These are phyloP conservation scores for Penicillium atrosanguineum DNA, from an alignment of 495 filamentous ascomycete genomes.

Conservation along the genomic window DNA sequence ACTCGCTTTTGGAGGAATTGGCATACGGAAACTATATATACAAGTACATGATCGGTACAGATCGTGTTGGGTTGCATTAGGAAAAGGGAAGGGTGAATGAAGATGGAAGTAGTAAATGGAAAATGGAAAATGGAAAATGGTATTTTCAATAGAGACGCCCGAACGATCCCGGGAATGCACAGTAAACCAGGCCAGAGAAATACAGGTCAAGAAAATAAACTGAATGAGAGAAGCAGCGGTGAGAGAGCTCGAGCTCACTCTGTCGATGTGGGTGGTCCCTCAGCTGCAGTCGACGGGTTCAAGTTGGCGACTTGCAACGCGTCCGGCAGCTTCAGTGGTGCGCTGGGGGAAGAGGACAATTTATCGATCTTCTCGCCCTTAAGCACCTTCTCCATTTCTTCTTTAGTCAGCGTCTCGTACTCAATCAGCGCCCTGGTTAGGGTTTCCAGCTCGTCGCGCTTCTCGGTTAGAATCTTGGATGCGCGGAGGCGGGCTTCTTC, in stretches of 20 bases:
- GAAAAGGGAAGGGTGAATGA: neutral
- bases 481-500: conserved; percentile 80
- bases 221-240: conserved; percentile 3
- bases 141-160: conserved; percentile 31
- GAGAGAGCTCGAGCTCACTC: conserved; percentile 16
- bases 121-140: conserved; percentile 18
- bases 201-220: conserved; percentile 6
- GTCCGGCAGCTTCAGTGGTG: conserved; percentile 57
- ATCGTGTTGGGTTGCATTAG: neutral
- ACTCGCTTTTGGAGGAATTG: neutral
- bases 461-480: conserved; percentile 62
- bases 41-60: neutral
- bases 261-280: conserved; percentile 20
- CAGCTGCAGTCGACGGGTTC: conserved; percentile 19
- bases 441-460: conserved; percentile 78
- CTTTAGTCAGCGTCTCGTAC: conserved; percentile 85
- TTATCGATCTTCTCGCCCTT: conserved; percentile 79
- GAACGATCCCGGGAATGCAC: conserved; percentile 30
- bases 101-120: no score
- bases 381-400: conserved; percentile 86
- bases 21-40: conserved; percentile 6
- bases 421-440: conserved; percentile 86
- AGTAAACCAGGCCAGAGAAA: conserved; percentile 9
- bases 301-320: conserved; percentile 32
- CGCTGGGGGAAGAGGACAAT: conserved; percentile 38